Percentiles rank a stretch among this genome's conserved stretches.
phyloP scores from a whole-genome alignment of 768 basidiomycete genomes.

The Xanthoconium purpureum region DNA sequence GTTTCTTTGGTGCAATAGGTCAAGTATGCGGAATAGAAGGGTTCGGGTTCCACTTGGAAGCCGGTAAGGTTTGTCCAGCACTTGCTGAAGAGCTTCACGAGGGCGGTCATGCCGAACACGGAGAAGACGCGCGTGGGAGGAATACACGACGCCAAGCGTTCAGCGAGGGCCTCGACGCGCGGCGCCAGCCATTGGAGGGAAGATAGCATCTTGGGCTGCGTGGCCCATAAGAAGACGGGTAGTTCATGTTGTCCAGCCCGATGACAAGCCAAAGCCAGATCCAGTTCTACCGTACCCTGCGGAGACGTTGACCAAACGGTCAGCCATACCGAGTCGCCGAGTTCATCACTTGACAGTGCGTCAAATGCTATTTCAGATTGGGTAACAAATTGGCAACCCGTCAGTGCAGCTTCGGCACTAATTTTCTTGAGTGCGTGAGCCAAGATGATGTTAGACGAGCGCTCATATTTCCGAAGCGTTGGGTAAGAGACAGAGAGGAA shows the following conservation, averaged over 20 bases:
- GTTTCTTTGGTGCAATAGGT: slow-evolving; percentile 42
- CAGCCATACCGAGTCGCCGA: slow-evolving; percentile 43
- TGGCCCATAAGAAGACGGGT: slow-evolving; percentile 53
- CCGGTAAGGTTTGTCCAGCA: slow-evolving; percentile 45
- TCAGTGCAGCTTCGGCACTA: slow-evolving; percentile 36
- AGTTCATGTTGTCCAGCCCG: slow-evolving; percentile 43
- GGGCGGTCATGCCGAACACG: slow-evolving; percentile 43
- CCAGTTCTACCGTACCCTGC: slow-evolving; percentile 33
- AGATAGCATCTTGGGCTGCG: slow-evolving; percentile 26
- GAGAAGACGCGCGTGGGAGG: slow-evolving; percentile 48
- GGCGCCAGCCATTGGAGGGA: slow-evolving; percentile 30
- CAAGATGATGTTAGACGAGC: slow-evolving; percentile 50
- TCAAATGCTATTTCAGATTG: slow-evolving; percentile 34
- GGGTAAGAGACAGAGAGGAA: slow-evolving; percentile 43
- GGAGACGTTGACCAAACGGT: slow-evolving; percentile 43
- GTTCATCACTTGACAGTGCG: slow-evolving; percentile 20
- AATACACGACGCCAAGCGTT: slow-evolving; percentile 37
- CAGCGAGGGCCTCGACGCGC: slow-evolving; percentile 37
- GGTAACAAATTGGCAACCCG: slow-evolving; percentile 35
- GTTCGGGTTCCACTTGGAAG: slow-evolving; percentile 36
- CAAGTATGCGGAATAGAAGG: slow-evolving; percentile 51
- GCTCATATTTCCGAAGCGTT: slow-evolving; percentile 43
- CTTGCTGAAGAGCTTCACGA: slow-evolving; percentile 42
- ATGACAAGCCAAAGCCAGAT: slow-evolving; percentile 48
- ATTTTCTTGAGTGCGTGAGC: slow-evolving; percentile 48